These are phyloP conservation scores for Hansfordia pulvinata DNA, from an alignment of 2,329 filamentous ascomycete species.

Conservation along the genomic window DNA sequence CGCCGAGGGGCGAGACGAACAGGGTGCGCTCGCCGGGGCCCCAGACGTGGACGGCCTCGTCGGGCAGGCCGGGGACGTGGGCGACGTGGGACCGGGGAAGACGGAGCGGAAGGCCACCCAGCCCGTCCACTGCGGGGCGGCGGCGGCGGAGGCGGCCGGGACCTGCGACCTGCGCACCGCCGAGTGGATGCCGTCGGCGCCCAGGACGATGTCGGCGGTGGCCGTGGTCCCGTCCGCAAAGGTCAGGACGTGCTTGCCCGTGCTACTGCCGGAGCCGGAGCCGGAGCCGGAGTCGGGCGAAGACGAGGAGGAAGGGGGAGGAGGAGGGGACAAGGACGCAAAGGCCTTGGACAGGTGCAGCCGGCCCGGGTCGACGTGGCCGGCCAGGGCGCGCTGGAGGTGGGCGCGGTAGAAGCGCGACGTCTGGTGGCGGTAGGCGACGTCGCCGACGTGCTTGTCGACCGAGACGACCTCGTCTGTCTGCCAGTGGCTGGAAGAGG, in stretches of 20 bases:
- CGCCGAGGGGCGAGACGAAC: constrained; percentile 27
- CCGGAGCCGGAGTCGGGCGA: no score
- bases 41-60: constrained; percentile 30
- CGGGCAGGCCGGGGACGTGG: constrained; percentile 21
- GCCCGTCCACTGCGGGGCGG: constrained; percentile 25
- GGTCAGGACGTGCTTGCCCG: no score
- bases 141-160: constrained; percentile 20
- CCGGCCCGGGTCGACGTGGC: background rate
- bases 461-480: constrained; percentile 28
- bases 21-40: constrained; percentile 25
- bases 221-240: constrained; percentile 30
- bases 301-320: no score
- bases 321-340: background rate
- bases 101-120: constrained; percentile 29
- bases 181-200: constrained; percentile 39
- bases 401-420: background rate
- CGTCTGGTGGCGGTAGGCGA: background rate
- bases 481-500: constrained; percentile 20
- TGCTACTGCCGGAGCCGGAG: no score
- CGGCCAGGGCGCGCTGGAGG: background rate
- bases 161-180: constrained; percentile 28
- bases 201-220: constrained; percentile 32
- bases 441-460: constrained; percentile 6
- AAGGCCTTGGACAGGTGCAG: background rate
- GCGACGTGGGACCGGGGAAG: constrained; percentile 25